Base-by-base conservation (phyloP, 768 basidiomycete genomes). In the Lactarius hengduanensis region DNA sequence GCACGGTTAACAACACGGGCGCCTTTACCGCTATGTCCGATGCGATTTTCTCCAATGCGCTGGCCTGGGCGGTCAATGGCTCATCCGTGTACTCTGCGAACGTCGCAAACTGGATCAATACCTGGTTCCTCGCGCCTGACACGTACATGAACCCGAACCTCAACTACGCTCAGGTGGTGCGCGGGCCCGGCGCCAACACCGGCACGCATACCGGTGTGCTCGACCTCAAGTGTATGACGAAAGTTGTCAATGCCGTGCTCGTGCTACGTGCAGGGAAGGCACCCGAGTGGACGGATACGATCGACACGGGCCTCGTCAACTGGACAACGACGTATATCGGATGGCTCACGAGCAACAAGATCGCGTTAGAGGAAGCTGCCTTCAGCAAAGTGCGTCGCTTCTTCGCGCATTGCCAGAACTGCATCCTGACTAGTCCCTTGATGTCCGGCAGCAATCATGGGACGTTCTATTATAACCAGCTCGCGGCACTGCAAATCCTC, bases 131-230 rank as follows among this genome's bases (percentile, higher is more conserved):
- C 59, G 69, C 77, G 40, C 53, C 64, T 1, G 70, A 58, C 5
- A 77, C 77, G 20, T 57, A 62, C 45, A 78, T 78, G 77, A 77
- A 75, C 60, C 78, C 78, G 22, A 71, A 71, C 32, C 64, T 70
- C 13, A 70, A 70, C 47, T 70, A 64, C 53, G 60, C 62, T 11
- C 69, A 72, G 59, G 56, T 72, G 10, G 11, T 53, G 4, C 71
- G 71, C 9, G 71, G 71, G 34, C 71, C 71, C 0, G 50, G 62
- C 47, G 32, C 28, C 16, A 22, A 50, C 41, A 15, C 1, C 0
- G 55, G 59, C 45, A 38, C 34, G 38, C 63, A 63, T 50, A 45
- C 40, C 15, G 64, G 64, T 40, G 59, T 65, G 59, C 59, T 65
- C 5, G 77, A 78, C 66, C 63, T 75, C 28, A 70, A 71, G 47